Evolutionary conservation across 257 asterid species (phyloP).

Genomic region (Solanum virginianum): DNA sequence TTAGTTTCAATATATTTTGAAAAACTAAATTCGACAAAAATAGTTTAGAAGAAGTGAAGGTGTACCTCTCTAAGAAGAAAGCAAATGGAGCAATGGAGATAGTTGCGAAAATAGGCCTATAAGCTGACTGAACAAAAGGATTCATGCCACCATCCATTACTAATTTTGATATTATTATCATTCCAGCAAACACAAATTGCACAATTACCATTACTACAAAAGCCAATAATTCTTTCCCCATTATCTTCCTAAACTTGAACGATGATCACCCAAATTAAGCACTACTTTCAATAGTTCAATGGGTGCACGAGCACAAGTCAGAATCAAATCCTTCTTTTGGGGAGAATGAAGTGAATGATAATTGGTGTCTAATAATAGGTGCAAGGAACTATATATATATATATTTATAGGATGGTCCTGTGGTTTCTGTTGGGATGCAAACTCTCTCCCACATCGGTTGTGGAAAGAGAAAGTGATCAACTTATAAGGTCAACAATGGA

Average conservation of each 20-base stretch:
- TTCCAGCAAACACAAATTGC: slow-evolving; percentile 68
- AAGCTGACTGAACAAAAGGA: slow-evolving; percentile 76
- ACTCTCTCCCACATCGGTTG: no score
- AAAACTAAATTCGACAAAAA: no score
- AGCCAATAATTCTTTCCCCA: slow-evolving; percentile 35
- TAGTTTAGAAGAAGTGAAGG: background rate
- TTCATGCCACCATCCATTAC: slow-evolving; percentile 90
- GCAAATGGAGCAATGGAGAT: slow-evolving; percentile 56
- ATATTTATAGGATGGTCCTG: background rate
- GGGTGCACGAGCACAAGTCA: background rate
- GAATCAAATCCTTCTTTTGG: background rate
- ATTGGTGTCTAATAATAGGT: background rate
- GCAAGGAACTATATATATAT: background rate
- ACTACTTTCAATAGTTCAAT: background rate
- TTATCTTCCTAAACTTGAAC: background rate
- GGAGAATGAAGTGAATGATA: background rate
- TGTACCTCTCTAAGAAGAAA: slow-evolving; percentile 61
- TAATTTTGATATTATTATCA: slow-evolving; percentile 65
- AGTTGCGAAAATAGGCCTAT: slow-evolving; percentile 68
- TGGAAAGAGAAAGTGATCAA: no score
- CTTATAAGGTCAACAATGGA: no score
- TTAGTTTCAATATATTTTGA: no score
- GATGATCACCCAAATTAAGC: background rate
- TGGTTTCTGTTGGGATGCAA: no score
- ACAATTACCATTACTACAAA: slow-evolving; percentile 51